A percentile compares a stretch with the other conserved stretches of the same genome.
Evolutionary conservation across 108 stramenopile genomes (phyloP).

Genomic region (Cyclotella baltica): DNA sequence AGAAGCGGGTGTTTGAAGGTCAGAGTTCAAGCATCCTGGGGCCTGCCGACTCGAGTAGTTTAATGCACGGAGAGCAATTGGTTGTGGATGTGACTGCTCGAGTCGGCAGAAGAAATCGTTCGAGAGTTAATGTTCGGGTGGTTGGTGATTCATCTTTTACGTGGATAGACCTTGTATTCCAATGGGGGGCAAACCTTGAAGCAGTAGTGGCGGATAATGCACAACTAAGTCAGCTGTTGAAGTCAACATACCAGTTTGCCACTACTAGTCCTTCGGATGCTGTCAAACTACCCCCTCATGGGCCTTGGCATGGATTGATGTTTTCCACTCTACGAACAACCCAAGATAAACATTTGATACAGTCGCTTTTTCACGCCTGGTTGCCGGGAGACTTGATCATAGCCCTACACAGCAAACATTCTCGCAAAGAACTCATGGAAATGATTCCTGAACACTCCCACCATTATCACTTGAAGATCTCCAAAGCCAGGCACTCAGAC

Average conservation of each 20-base stretch:
- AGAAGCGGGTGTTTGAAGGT: background rate
- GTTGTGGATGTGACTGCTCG: background rate
- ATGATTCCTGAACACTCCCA: background rate
- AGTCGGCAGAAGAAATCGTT: constrained; percentile 16
- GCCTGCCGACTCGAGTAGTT: background rate
- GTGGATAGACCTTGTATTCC: background rate
- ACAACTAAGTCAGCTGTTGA: background rate
- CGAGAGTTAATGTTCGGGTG: background rate
- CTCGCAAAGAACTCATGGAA: background rate
- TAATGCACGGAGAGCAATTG: background rate
- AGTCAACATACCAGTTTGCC: background rate
- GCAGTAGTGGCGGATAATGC: background rate
- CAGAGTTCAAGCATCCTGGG: background rate
- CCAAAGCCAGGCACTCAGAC: constrained; percentile 8
- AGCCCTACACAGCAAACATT: background rate
- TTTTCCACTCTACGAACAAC: background rate
- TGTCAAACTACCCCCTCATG: constrained; percentile 12
- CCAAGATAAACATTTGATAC: background rate
- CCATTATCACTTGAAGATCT: background rate
- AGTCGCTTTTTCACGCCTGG: background rate
- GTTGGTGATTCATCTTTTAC: constrained; percentile 2
- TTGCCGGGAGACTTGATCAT: background rate
- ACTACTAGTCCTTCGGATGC: background rate
- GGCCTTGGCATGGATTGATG: constrained; percentile 4
- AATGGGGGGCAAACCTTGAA: background rate